phyloP scores from a whole-genome alignment of 495 filamentous ascomycete species.

The Barbatosphaeria neglecta region DNA sequence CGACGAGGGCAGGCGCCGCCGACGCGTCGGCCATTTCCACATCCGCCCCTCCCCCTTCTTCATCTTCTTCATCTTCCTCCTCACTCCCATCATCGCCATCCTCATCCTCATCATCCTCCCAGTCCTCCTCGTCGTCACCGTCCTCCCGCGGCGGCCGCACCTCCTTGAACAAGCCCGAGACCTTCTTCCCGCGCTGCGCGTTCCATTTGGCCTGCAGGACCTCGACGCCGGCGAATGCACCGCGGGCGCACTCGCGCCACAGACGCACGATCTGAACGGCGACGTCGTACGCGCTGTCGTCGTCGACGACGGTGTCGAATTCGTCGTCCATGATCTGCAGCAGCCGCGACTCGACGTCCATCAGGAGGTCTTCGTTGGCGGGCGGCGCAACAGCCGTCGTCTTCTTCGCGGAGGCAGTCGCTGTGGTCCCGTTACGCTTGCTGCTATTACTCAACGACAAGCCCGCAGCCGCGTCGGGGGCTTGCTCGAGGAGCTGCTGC shows the following conservation, averaged over 20 bases:
- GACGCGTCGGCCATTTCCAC: slow-evolving; percentile 71
- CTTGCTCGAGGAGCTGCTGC: no score
- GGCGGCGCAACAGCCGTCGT: not conserved
- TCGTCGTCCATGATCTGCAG: slow-evolving; percentile 90
- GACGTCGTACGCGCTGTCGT: slow-evolving; percentile 67
- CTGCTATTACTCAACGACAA: no score
- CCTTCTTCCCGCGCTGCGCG: slow-evolving; percentile 40
- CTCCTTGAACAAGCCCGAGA: slow-evolving; percentile 44
- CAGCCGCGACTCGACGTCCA: slow-evolving; percentile 72
- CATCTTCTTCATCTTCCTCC: slow-evolving; percentile 3
- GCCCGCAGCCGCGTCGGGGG: slow-evolving; percentile 6
- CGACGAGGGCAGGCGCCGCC: slow-evolving; percentile 40
- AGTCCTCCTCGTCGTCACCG: slow-evolving; percentile 38
- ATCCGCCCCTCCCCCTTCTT: slow-evolving; percentile 46
- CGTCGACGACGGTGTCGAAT: slow-evolving; percentile 84
- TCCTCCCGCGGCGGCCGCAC: slow-evolving; percentile 50
- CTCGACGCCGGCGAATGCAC: slow-evolving; percentile 58
- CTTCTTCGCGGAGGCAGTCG: not conserved
- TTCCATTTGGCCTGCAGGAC: slow-evolving; percentile 56
- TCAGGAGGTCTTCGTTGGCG: slow-evolving; percentile 53
- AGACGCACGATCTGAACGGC: slow-evolving; percentile 60
- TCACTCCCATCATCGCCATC: slow-evolving; percentile 38
- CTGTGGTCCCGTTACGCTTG: no score
- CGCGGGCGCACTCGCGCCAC: slow-evolving; percentile 45
- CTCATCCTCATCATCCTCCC: slow-evolving; percentile 37